Percentiles rank a stretch among this genome's conserved stretches.
phyloP scores from a whole-genome alignment of 176 grass and related monocot genomes.

The Metroxylon sagu region DNA sequence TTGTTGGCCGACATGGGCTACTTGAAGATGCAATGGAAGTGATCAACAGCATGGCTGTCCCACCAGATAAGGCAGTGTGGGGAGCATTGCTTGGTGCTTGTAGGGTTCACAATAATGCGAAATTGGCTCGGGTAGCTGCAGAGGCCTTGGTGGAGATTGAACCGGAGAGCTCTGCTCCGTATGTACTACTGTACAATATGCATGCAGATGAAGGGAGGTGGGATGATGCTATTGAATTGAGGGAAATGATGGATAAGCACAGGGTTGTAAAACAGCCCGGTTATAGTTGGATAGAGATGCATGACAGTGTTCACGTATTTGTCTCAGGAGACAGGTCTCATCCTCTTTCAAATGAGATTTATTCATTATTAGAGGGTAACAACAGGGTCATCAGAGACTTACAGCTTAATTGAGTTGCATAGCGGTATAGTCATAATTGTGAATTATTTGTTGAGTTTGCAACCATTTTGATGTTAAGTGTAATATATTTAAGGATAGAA shows the following conservation, averaged over 20 bases:
- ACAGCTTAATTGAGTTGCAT: slow-evolving; percentile 16
- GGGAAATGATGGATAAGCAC: slow-evolving; percentile 52
- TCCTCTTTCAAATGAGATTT: slow-evolving; percentile 49
- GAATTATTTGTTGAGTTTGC: no score
- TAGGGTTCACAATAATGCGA: slow-evolving; percentile 49
- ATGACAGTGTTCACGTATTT: slow-evolving; percentile 49
- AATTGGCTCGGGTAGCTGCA: slow-evolving; percentile 46
- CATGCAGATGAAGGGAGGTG: slow-evolving; percentile 57
- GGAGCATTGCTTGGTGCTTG: slow-evolving; percentile 75
- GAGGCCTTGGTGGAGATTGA: slow-evolving; percentile 40
- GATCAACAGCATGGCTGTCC: slow-evolving; percentile 44
- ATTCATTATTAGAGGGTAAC: slow-evolving; percentile 42
- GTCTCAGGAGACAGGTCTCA: slow-evolving; percentile 62
- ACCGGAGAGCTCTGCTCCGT: slow-evolving; percentile 67
- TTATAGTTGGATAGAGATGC: slow-evolving; percentile 72
- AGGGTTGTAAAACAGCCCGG: slow-evolving; percentile 62
- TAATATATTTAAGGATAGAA: no score
- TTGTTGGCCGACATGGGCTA: slow-evolving; percentile 50
- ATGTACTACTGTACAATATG: slow-evolving; percentile 78
- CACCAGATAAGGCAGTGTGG: slow-evolving; percentile 59
- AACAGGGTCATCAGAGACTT: slow-evolving; percentile 41
- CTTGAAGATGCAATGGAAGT: slow-evolving; percentile 46
- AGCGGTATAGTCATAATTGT: no score
- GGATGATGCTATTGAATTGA: slow-evolving; percentile 50
- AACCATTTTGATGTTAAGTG: no score